Base-by-base conservation (phyloP, 2,329 filamentous ascomycete genomes). In the Ceratocystis colombiana region DNA sequence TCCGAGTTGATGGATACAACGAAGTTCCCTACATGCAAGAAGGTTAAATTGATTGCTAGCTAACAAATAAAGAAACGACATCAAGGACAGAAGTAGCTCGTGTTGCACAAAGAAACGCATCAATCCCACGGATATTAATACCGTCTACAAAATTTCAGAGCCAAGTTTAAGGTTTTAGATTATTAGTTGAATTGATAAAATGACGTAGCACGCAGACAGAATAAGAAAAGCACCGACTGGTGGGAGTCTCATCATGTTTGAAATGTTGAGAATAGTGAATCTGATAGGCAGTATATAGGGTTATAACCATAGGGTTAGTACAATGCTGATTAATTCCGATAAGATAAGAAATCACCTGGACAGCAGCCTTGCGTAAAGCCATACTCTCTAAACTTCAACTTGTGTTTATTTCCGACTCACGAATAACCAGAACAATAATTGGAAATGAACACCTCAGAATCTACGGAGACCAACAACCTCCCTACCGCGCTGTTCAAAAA, bases 401-500 rank as follows among this genome's bases (percentile, higher is more conserved):
- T 25, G 22, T 2, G 4, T 6, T 53, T 5, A 25, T 25, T 53
- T 53, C 3, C 48, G 7, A 20, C 12, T 53, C 3, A 28, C 2
- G 2, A 15, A 28, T 22, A 53, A 3, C 12, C 48, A 25, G 20
- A 37, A 59, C 2, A 59, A 33, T 7, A 33, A 7, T 33, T 7
- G 30, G 5, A 8, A 33, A 59, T 59, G 55, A n/a, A 59, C 25
- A n/a, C 15, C 7, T n/a, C 55, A 37, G 55, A 59, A 59, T 33
- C 15, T 37, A 20, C 25, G 7, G 55, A 59, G 33, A 17, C 61
- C 10, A 33, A 44, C n/a, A 15, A 12, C 10, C 37, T 45, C 8
- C 46, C 65, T 3, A 37, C 37, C 5, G 61, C 48, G 15, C n/a
- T 66, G 8, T 66, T 66, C 61, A 68, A 68, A 50, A 62, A 59